Evolutionary conservation across 2,329 filamentous ascomycete species (phyloP), one percentile per base, ranked within the genome.

Genomic region (Pseudopithomyces chartarum): DNA sequence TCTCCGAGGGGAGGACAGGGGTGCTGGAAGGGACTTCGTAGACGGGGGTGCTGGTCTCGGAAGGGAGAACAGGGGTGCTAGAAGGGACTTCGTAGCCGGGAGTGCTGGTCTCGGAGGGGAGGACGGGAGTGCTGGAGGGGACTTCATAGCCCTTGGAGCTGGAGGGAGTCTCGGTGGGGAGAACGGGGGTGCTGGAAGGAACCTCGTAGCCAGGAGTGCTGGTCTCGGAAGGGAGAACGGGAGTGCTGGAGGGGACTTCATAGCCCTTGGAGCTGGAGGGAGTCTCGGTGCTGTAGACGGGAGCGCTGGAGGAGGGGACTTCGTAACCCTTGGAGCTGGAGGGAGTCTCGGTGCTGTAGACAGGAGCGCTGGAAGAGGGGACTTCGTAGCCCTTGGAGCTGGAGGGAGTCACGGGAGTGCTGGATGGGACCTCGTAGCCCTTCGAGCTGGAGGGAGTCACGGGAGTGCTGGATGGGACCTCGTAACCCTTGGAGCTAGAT

Each of bases 61-160:
- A n/a, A 20, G 12, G 11, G 23, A 40, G 49, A 19, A 36, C 55
- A 3, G 23, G 13, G n/a, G 43, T 45, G 15, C 47, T 34, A 12
- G 58, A 56, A 44, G 56, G 55, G 20, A 51, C 39, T 10, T 17
- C 45, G n/a, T 57, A 60, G 43, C 43, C 38, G 22, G 54, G 39
- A 23, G 54, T 38, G 39, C 17, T 20, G 17, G 50, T 46, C 1
- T 17, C 12, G 15, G 17, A 19, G 39, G 44, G 29, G 20, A 15
- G 33, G 13, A 5, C 34, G 17, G 34, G 34, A n/a, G 7, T 38
- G 34, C 34, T 38, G 34, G 34, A 38, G 6, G 34, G 34, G 13
- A 38, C 34, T 5, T n/a, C 34, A n/a, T 34, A 34, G n/a, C 12
- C 39, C 6, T 8, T 6, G 19, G 39, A 20, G 39, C n/a, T 42